phyloP scores from a whole-genome alignment of 1,284 basidiomycete species.

The Chalciporus sp. region DNA sequence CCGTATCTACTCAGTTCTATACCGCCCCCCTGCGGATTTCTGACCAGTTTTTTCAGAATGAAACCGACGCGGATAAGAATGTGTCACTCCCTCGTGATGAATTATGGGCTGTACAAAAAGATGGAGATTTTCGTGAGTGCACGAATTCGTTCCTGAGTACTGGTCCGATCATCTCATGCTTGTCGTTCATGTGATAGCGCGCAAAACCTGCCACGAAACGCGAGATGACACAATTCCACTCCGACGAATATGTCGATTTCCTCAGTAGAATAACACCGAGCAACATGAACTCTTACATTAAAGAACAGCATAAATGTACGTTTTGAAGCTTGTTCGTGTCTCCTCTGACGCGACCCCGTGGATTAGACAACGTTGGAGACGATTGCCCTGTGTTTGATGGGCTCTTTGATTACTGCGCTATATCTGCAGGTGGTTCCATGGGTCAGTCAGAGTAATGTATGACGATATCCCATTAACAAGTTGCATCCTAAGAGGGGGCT shows the following conservation, averaged over 20 bases:
- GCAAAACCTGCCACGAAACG: constrained; percentile 99
- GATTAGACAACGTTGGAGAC: constrained; percentile 83
- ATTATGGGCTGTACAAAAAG: constrained; percentile 96
- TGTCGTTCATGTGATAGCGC: constrained; percentile 54
- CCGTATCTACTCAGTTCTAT: constrained; percentile 50
- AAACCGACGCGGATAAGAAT: constrained; percentile 98
- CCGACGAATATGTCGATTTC: constrained; percentile 94
- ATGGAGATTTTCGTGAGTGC: constrained; percentile 93
- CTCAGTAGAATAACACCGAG: constrained; percentile 82
- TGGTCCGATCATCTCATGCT: neutral
- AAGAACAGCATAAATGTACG: constrained; percentile 96
- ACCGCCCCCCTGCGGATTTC: neutral
- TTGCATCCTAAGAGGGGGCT: constrained; percentile 78
- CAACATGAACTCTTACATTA: constrained; percentile 86
- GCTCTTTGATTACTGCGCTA: constrained; percentile 97
- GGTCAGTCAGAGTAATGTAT: constrained; percentile 52
- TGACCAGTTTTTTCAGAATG: constrained; percentile 59
- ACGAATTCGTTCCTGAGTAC: neutral
- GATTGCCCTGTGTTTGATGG: constrained; percentile 99
- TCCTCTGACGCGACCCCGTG: neutral
- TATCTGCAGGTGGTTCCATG: constrained; percentile 98
- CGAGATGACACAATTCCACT: constrained; percentile 96
- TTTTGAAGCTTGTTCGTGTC: constrained; percentile 7
- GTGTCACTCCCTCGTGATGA: constrained; percentile 99
- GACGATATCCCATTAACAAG: constrained; percentile 5